A percentile compares a stretch with the other conserved stretches of the same genome.
Conservation (phyloP, 2,329 filamentous ascomycete species). For the Aspergillus nomiae region DNA sequence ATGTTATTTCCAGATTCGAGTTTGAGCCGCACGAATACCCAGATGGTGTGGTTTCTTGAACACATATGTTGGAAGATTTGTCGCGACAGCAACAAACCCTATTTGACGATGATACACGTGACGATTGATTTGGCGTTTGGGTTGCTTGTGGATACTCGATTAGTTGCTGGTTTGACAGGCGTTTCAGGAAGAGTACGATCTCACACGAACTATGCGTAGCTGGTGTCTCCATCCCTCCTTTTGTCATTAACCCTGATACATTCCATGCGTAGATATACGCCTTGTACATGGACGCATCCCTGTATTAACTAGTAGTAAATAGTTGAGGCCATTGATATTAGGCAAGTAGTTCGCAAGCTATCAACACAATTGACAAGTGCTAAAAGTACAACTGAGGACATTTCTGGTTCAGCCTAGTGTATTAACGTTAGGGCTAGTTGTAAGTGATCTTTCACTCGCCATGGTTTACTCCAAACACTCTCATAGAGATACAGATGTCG, state of each 20-base stretch:
- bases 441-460: slow-evolving; percentile 8
- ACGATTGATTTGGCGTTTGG: neutral
- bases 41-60: slow-evolving; percentile 20
- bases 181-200: neutral
- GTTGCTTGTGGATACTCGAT: neutral
- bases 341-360: neutral
- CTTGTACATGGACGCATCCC: neutral
- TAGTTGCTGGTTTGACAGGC: neutral
- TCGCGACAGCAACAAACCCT: neutral
- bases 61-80: neutral
- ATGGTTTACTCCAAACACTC: neutral
- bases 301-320: neutral
- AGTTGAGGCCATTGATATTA: neutral
- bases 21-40: slow-evolving; percentile 40
- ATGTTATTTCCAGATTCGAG: slow-evolving; percentile 36
- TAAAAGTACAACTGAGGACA: neutral
- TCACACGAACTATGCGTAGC: neutral
- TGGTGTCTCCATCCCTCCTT: neutral
- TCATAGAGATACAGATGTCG: slow-evolving; percentile 14
- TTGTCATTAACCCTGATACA: neutral
- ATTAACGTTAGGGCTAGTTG: neutral
- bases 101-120: neutral
- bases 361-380: neutral
- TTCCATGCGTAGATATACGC: neutral
- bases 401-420: neutral